Evolutionary conservation across 2,329 filamentous ascomycete species (phyloP).

Genomic region (Endoconidiophora laricicola): DNA sequence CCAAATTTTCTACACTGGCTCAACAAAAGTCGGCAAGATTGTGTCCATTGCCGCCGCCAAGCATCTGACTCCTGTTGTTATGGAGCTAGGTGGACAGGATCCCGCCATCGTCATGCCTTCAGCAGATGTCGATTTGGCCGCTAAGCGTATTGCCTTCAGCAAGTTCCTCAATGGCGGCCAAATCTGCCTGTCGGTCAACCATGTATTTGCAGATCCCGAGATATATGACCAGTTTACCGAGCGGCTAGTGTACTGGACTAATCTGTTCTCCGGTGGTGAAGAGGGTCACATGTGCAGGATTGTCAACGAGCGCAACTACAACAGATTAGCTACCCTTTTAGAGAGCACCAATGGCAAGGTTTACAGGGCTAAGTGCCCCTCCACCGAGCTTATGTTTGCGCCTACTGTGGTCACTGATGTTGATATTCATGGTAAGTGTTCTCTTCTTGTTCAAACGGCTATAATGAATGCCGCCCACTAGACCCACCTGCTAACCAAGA

Average conservation of each 20-base stretch:
- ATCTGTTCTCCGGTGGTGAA: constrained; percentile 18
- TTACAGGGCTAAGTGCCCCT: constrained; percentile 16
- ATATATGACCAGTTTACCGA: constrained; percentile 23
- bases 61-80: constrained; percentile 26
- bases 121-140: constrained; percentile 26
- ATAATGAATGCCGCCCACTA: constrained; percentile 20
- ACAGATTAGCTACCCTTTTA: constrained; percentile 23
- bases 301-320: constrained; percentile 26
- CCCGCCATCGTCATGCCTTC: constrained; percentile 26
- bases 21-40: constrained; percentile 22
- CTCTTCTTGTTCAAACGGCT: neutral
- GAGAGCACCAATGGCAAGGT: constrained; percentile 22
- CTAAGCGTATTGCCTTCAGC: constrained; percentile 25
- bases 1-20: constrained; percentile 31
- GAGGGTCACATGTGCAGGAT: constrained; percentile 20
- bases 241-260: constrained; percentile 20
- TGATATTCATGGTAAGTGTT: constrained; percentile 1
- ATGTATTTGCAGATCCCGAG: constrained; percentile 26
- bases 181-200: constrained; percentile 21
- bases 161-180: constrained; percentile 28
- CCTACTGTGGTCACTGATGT: constrained; percentile 2
- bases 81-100: constrained; percentile 30
- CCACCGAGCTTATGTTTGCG: constrained; percentile 16
- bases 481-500: constrained; percentile 17
- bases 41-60: constrained; percentile 26